Evolutionary conservation across 768 basidiomycete species (phyloP), one percentile per base, ranked within the genome.

Genomic region (Cystofilobasidium bisporidii): DNA sequence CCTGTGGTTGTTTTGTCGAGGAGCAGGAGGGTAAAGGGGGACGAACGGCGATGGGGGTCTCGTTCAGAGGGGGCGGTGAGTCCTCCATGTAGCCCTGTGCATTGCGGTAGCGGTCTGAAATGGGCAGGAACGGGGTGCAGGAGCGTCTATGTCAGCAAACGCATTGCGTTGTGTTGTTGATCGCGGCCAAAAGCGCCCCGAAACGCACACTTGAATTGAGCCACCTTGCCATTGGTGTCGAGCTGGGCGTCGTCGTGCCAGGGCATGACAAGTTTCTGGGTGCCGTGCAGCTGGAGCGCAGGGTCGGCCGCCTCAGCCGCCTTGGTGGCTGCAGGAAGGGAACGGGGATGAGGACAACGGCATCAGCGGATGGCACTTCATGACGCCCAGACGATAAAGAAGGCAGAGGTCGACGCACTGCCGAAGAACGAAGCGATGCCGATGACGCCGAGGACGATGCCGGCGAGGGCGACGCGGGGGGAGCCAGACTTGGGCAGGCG

Each of bases 51-150:
- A 40, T 41, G 26, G 33, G 50, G 53, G 26, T 15, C 28, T 14
- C 40, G 53, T 41, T 56, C n/a, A 41, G 14, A 12, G 59, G 57
- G 18, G 65, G 65, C 10, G 65, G 58, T 17, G 65, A 30, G 47
- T 66, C 65, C 58, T 66, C 65, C 58, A 66, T 60, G 58, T 61
- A 36, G 36, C 65, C 65, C n/a, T 58, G 38, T 5, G 64, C 41
- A 24, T 47, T 65, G 43, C 57, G 28, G 64, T 65, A 65, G 22
- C 57, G 40, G 64, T 65, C 53, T 56, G 24, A 53, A 53, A 32
- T 2, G 20, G 2, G 15, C 5, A 5, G 6, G 45, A 47, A 20
- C 20, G 10, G 26, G 5, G 50, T 20, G 50, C 24, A 26, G 24
- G 18, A 55, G 9, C 3, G 24, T 8, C 24, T 20, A 9, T 26